phyloP scores from a whole-genome alignment of 768 basidiomycete genomes.

The Kwoniella shandongensis region DNA sequence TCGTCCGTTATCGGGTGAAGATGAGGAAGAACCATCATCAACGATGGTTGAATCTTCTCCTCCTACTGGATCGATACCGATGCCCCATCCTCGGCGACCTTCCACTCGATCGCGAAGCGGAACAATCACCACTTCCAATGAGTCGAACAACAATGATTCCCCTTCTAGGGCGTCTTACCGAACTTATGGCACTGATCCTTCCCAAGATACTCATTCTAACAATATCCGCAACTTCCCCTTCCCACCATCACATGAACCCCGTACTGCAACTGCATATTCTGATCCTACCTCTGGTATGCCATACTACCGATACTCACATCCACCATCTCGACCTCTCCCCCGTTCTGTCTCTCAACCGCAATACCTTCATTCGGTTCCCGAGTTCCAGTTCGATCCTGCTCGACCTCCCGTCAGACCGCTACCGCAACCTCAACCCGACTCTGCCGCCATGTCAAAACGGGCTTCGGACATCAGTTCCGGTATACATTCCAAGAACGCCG shows the following conservation, averaged over 20 bases:
- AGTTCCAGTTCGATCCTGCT: constrained; percentile 5
- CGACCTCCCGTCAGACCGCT: background rate
- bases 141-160: background rate
- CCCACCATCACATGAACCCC: constrained; percentile 12
- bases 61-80: background rate
- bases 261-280: constrained; percentile 14
- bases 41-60: constrained; percentile 13
- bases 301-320: constrained; percentile 5
- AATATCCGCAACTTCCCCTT: constrained; percentile 13
- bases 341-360: constrained; percentile 18
- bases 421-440: background rate
- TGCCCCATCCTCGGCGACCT: constrained; percentile 9
- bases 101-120: background rate
- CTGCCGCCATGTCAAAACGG: constrained; percentile 12
- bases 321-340: constrained; percentile 3
- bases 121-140: background rate
- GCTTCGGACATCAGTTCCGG: constrained; percentile 32
- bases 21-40: constrained; percentile 19
- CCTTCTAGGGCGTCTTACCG: constrained; percentile 10
- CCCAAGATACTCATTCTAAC: background rate
- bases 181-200: constrained; percentile 1
- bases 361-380: constrained; percentile 8
- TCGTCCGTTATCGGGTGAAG: constrained; percentile 31
- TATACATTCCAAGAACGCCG: constrained; percentile 42
- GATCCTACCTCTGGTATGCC: constrained; percentile 11